Conservation (phyloP, 75 land plant genomes). For the Picea glauca region DNA sequence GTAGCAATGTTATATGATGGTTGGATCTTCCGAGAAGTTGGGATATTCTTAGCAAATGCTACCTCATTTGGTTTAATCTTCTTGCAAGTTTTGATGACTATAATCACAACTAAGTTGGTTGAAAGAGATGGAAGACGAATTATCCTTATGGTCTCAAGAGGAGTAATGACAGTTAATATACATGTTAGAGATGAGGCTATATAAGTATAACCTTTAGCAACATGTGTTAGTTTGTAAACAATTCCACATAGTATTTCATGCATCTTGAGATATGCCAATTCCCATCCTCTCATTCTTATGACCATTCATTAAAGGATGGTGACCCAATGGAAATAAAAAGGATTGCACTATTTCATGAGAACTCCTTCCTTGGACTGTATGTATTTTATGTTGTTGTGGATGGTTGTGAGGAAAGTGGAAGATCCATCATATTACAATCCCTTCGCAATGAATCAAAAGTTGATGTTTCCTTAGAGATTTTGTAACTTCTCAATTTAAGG, state of each 20-base stretch:
- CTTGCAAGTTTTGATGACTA: too few relatives aligned
- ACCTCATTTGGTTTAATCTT: too few relatives aligned
- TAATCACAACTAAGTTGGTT: too few relatives aligned
- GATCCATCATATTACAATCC: slow-evolving; percentile 53
- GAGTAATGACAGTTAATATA: background rate
- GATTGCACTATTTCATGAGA: slow-evolving; percentile 69
- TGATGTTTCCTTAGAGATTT: slow-evolving; percentile 65
- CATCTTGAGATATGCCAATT: slow-evolving; percentile 91
- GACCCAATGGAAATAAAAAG: slow-evolving; percentile 26
- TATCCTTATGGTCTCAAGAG: too few relatives aligned
- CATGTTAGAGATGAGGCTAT: background rate
- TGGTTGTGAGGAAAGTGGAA: slow-evolving; percentile 61
- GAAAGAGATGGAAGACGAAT: too few relatives aligned
- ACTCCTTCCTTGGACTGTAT: slow-evolving; percentile 66
- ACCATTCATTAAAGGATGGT: slow-evolving; percentile 74
- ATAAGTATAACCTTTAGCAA: background rate
- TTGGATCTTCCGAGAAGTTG: too few relatives aligned
- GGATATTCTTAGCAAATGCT: too few relatives aligned
- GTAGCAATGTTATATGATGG: too few relatives aligned
- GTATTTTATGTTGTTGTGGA: slow-evolving; percentile 81
- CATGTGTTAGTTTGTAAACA: background rate
- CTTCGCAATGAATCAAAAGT: slow-evolving; percentile 75
- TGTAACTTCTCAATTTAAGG: slow-evolving; percentile 55
- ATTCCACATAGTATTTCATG: slow-evolving; percentile 74
- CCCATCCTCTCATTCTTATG: slow-evolving; percentile 93